Evolutionary conservation across 2,329 filamentous ascomycete genomes (phyloP), one percentile per base, ranked within the genome.

Genomic region (Cladobotryum mycophilum): DNA sequence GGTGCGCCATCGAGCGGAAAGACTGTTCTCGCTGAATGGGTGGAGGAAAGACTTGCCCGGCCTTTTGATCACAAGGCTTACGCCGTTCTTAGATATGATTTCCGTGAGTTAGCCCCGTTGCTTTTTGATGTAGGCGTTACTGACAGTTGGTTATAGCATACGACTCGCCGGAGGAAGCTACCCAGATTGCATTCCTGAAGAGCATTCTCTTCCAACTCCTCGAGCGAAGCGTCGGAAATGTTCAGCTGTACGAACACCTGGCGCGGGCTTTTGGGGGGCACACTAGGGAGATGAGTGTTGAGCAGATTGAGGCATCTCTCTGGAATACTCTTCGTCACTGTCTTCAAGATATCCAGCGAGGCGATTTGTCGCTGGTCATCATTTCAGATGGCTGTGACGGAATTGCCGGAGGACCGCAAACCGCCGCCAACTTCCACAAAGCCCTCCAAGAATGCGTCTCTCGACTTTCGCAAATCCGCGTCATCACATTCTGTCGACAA

Each of bases 311-410:
- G 46, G 34, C 45, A 0, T 56, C 60, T 3, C 59, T 72, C 1
- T 72, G 69, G 70, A 50, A 61, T 8, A 59, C 63, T 1, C 58
- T 72, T 2, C 61, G 67, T 14, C 52, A 57, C 11, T 65, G 67
- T 1, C 57, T 72, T 1, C 53, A 56, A n/a, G 61, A 64, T 17
- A 55, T 64, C 20, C 63, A 67, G 47, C 54, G 57, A 30, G 54
- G 57, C 17, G 56, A 61, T 17, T 49, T 59, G 7, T 54, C 64
- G 3, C 55, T 71, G 2, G 59, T 66, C 2, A 58, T 72, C 41
- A 56, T 71, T 48, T 58, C 67, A 3, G 70, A 72, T 45, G 68
- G 67, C 3, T 63, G 70, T 6, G 67, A 71, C 18, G 64, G 69
- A 49, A 60, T 68, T 12, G 52, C 52, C 0, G 65, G 62, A 3